Evolutionary conservation across 192 early-diverging fungal genomes (phyloP).

Genomic region (Podila verticillata): DNA sequence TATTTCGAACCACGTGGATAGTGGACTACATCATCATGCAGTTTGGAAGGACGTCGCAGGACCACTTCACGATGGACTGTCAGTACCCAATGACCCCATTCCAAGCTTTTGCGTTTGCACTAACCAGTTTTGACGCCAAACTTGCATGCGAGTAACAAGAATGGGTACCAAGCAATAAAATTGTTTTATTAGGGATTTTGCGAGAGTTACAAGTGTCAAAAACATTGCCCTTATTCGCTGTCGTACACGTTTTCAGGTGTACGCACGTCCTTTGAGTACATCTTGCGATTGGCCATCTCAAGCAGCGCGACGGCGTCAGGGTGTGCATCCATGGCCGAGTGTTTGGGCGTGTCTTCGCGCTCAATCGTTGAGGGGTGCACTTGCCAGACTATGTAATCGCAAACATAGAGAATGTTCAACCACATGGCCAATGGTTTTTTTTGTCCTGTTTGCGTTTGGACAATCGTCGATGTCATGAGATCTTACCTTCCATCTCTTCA

Average conservation of each 20-base stretch:
- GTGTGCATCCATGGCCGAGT: constrained; percentile 66
- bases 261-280: constrained; percentile 73
- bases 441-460: not conserved
- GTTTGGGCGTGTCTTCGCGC: constrained; percentile 51
- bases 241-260: constrained; percentile 51
- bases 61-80: constrained; percentile 90
- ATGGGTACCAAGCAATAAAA: not conserved
- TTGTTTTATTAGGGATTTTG: not conserved
- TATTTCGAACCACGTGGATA: constrained; percentile 21
- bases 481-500: constrained; percentile 71
- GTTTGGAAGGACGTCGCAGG: constrained; percentile 82
- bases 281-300: constrained; percentile 76
- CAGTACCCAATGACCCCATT: constrained; percentile 91
- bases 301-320: constrained; percentile 75
- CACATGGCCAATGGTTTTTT: not conserved
- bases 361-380: constrained; percentile 63
- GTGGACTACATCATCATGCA: constrained; percentile 96
- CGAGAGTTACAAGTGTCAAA: not conserved
- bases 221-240: constrained; percentile 8
- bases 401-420: not conserved
- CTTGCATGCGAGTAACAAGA: constrained; percentile 86
- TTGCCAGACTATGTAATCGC: constrained; percentile 67
- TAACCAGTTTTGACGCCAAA: constrained; percentile 92
- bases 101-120: constrained; percentile 89
- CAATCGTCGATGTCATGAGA: too few relatives aligned